Conservation (phyloP, 1,284 basidiomycete species). For the Malassezia slooffiae region DNA sequence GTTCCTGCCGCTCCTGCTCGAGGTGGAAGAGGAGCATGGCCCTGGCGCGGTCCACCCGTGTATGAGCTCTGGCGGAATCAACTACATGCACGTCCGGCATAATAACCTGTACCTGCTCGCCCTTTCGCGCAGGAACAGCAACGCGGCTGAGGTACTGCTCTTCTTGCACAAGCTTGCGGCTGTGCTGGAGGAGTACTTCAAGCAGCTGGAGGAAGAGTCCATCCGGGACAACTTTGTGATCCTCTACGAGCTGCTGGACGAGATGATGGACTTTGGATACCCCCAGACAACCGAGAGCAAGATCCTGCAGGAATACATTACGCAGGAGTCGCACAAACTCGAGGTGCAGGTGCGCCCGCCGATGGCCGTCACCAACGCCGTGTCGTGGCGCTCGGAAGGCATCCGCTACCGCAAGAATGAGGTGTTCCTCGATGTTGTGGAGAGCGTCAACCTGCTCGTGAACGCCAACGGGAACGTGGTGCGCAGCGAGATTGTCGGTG, state of each 20-base stretch:
- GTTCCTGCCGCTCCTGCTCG: slow-evolving; percentile 85
- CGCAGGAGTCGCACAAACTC: slow-evolving; percentile 95
- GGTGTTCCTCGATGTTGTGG: slow-evolving; percentile 96
- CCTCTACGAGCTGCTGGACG: slow-evolving; percentile 87
- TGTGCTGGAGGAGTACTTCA: slow-evolving; percentile 89
- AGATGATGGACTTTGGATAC: slow-evolving; percentile 99
- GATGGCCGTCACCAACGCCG: slow-evolving; percentile 95
- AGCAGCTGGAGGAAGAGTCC: slow-evolving; percentile 96
- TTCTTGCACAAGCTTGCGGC: slow-evolving; percentile 80
- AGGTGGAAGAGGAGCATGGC: slow-evolving; percentile 93
- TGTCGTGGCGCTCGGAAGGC: slow-evolving; percentile 95
- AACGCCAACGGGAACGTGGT: slow-evolving; percentile 96
- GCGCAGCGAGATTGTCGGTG: slow-evolving; percentile 89
- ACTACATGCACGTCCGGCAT: slow-evolving; percentile 97
- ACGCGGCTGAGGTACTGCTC: slow-evolving; percentile 89
- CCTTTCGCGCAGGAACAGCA: slow-evolving; percentile 86
- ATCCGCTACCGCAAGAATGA: slow-evolving; percentile 98
- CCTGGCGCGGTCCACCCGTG: slow-evolving; percentile 66
- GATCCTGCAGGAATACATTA: slow-evolving; percentile 95
- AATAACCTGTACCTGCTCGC: slow-evolving; percentile 94
- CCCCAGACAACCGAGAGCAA: slow-evolving; percentile 99
- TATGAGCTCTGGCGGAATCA: slow-evolving; percentile 63
- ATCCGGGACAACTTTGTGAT: slow-evolving; percentile 97
- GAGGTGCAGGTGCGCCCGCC: slow-evolving; percentile 92
- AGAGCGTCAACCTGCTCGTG: slow-evolving; percentile 90